Evolutionary conservation across 2,329 filamentous ascomycete genomes (phyloP), one percentile per base, ranked within the genome.

Genomic region (Thelonectria rubi): DNA sequence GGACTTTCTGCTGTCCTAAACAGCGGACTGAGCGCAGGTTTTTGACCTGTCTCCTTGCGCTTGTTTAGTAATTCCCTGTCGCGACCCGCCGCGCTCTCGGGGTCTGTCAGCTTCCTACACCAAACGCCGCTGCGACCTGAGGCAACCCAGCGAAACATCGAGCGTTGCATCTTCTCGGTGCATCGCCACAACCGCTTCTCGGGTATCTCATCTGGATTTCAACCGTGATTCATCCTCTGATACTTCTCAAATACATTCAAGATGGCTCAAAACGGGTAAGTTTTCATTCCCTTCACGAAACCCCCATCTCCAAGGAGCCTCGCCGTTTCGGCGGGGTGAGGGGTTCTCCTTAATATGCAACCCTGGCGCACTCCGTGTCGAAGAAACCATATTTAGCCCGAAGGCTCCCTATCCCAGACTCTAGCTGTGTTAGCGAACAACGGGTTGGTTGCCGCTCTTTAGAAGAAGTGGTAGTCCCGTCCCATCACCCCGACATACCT

Each of bases 211-310:
- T 52, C 51, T 60, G 50, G 57, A 54, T 58, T 39, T 30, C 46
- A 51, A 20, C 51, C 42, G 47, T 60, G 12, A 62, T 46, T 58
- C 26, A 45, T 58, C 61, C 53, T 60, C 54, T 40, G 48, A 46
- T 42, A 10, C 21, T 15, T 34, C 34, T 54, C 40, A 43, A 45
- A 51, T 54, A 59, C 55, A 68, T 68, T 58, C 62, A 70, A 65
- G 46, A 76, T 76, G 75, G 74, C 75, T 65, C 74, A 76, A 67
- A 75, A 76, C 55, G 72, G 74, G 70, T 72, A 72, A 54, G 70
- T 65, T 39, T 46, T 9, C 40, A 49, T 32, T 42, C 17, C 37
- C 32, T 53, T 60, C 54, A 40, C 60, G 42, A 37, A 45, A 43
- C 40, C 49, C 40, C 48, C 20, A 40, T 53, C 34, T 53, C 45